phyloP scores from a whole-genome alignment of 2,329 filamentous ascomycete genomes.

The Neophaeococcomyces aloes region DNA sequence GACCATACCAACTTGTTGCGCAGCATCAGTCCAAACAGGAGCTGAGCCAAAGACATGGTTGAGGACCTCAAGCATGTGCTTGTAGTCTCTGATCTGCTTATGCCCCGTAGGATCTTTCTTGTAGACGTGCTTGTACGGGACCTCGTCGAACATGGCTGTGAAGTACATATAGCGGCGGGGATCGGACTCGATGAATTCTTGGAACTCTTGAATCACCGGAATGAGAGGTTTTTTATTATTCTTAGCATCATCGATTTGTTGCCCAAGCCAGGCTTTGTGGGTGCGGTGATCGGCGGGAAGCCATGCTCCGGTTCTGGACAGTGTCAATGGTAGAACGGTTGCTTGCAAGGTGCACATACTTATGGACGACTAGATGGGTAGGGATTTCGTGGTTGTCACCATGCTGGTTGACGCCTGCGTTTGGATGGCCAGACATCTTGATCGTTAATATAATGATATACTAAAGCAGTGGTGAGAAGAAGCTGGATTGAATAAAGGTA shows the following conservation, averaged over 20 bases:
- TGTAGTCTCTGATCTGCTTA: conserved; percentile 54
- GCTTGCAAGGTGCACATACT: neutral
- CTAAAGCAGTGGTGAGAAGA: too few relatives aligned
- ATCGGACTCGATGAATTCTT: conserved; percentile 53
- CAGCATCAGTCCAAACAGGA: conserved; percentile 32
- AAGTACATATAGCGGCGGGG: conserved; percentile 58
- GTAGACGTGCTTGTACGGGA: conserved; percentile 53
- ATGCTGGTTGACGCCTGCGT: neutral
- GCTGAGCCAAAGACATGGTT: conserved; percentile 44
- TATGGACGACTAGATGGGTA: neutral
- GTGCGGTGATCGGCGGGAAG: conserved; percentile 53
- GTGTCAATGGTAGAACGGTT: neutral
- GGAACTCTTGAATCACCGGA: conserved; percentile 55
- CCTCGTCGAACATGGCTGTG: conserved; percentile 56
- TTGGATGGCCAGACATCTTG: neutral
- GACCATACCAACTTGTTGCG: conserved; percentile 34
- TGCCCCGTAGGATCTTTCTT: conserved; percentile 50
- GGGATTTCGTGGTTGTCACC: conserved; percentile 1
- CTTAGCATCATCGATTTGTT: conserved; percentile 46
- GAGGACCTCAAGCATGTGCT: conserved; percentile 55
- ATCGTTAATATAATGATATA: too few relatives aligned
- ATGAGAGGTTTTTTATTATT: conserved; percentile 41
- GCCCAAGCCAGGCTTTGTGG: conserved; percentile 53
- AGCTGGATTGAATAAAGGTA: too few relatives aligned
- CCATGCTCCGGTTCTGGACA: conserved; percentile 46